Evolutionary conservation across 768 basidiomycete genomes (phyloP), one percentile per base, ranked within the genome.

Genomic region (Suillus subluteus): DNA sequence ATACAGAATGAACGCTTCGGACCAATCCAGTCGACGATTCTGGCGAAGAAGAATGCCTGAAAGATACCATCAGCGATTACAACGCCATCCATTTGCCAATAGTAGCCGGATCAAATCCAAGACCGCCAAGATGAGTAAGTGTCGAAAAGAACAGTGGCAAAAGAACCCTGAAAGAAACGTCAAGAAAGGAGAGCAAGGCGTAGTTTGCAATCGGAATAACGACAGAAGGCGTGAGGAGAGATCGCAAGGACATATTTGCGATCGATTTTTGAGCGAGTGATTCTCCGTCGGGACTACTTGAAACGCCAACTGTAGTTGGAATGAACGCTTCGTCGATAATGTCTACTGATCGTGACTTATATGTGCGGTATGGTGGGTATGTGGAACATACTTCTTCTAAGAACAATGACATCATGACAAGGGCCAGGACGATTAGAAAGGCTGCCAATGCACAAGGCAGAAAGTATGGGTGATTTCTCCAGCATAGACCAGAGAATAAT

Each of bases 61-160:
- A 82, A 77, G 8, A 73, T 0, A 4, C 82, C 85, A 11, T 81
- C 62, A 13, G 68, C 65, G 21, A 82, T 56, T 73, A 78, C 1
- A 66, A 58, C 2, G 77, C 81, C 69, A 82, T 69, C 59, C 72
- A 72, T 26, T 26, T 26, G 2, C 85, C 84, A 37, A 86, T 86
- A n/a, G 65, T 64, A 12, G 76, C 71, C 1, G 86, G 82, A 0
- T 75, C 40, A 6, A 85, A 73, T 15, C 79, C 81, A 35, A 83
- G 73, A 2, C 84, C 84, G 15, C 84, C 84, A 6, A 80, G 72
- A 26, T 72, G 72, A 26, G 82, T 71, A 0, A 86, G 82, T 4
- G 82, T 80, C 40, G 83, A 74, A 58, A 79, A 79, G 70, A 86
- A 82, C 55, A 86, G 73, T 1, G 87, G 85, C 0, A 78, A 41